phyloP scores from a whole-genome alignment of 2,329 filamentous ascomycete genomes.

The Hymenoscyphus repandus region DNA sequence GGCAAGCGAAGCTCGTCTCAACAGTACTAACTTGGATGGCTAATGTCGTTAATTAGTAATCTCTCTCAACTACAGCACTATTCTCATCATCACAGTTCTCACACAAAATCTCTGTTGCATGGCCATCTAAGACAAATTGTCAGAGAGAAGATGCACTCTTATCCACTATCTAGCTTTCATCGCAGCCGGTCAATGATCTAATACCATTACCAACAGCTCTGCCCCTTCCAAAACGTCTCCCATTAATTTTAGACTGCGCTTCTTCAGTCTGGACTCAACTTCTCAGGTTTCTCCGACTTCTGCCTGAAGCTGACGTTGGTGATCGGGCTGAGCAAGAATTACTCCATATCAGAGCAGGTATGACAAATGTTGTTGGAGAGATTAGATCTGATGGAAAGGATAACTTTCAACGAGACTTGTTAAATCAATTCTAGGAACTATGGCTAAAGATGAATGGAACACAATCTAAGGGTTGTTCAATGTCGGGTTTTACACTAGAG shows the following conservation, averaged over 20 bases:
- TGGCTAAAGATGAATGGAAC: too few species aligned
- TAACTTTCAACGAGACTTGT: too few species aligned
- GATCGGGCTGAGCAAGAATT: conserved; percentile 69
- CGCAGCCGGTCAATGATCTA: conserved; percentile 50
- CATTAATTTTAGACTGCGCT: conserved; percentile 75
- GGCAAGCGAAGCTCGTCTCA: neutral
- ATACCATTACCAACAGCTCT: conserved; percentile 70
- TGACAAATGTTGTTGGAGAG: conserved; percentile 85
- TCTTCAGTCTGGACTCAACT: conserved; percentile 70
- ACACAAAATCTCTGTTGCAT: conserved; percentile 76
- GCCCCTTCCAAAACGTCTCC: conserved; percentile 70
- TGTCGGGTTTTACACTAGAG: too few species aligned
- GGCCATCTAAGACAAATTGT: conserved; percentile 73
- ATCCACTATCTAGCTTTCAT: conserved; percentile 69
- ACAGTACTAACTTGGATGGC: conserved; percentile 44
- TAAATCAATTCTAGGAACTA: too few species aligned
- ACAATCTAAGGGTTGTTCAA: too few species aligned
- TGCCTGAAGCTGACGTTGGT: conserved; percentile 65
- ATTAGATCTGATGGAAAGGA: conserved; percentile 75
- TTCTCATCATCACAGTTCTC: conserved; percentile 70
- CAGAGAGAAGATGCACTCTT: conserved; percentile 82
- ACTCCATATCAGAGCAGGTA: conserved; percentile 81
- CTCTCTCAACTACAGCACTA: conserved; percentile 67
- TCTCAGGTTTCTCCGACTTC: conserved; percentile 66
- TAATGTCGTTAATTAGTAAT: conserved; percentile 89